These are phyloP conservation scores for Tetrapisispora iriomotensis DNA, from an alignment of 805 yeast species.

Conservation along the genomic window DNA sequence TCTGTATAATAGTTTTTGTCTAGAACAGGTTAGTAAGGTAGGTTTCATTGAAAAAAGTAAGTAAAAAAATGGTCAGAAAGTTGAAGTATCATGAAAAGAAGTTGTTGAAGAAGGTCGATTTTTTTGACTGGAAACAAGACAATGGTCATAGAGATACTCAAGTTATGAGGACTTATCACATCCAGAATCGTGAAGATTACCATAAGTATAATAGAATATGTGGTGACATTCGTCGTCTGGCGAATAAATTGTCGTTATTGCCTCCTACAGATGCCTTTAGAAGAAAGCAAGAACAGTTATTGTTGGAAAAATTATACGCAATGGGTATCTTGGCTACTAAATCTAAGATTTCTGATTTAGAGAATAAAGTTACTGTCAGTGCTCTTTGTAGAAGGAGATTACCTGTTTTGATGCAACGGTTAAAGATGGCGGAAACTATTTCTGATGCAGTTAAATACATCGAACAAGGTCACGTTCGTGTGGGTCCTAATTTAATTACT, in stretches of 20 bases:
- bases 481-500: conserved; percentile 91
- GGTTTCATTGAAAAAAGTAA: background rate
- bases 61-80: conserved; percentile 59
- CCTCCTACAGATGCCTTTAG: conserved; percentile 84
- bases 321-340: conserved; percentile 88
- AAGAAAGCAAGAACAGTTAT: conserved; percentile 74
- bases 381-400: conserved; percentile 87
- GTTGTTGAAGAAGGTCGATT: conserved; percentile 88
- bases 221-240: conserved; percentile 82
- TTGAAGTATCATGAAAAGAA: conserved; percentile 93
- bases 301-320: conserved; percentile 75
- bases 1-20: no score
- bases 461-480: conserved; percentile 96
- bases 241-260: conserved; percentile 73
- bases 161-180: conserved; percentile 89
- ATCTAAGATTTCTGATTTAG: conserved; percentile 84
- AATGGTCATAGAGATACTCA: conserved; percentile 92
- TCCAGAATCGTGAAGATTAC: conserved; percentile 92
- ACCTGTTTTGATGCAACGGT: conserved; percentile 88
- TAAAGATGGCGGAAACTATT: conserved; percentile 86
- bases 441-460: conserved; percentile 83
- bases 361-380: conserved; percentile 84
- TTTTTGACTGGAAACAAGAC: conserved; percentile 96
- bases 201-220: conserved; percentile 88
- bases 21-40: no score